Conservation (phyloP, 164 flowering plant genomes). For the Cinnamomum chago region DNA sequence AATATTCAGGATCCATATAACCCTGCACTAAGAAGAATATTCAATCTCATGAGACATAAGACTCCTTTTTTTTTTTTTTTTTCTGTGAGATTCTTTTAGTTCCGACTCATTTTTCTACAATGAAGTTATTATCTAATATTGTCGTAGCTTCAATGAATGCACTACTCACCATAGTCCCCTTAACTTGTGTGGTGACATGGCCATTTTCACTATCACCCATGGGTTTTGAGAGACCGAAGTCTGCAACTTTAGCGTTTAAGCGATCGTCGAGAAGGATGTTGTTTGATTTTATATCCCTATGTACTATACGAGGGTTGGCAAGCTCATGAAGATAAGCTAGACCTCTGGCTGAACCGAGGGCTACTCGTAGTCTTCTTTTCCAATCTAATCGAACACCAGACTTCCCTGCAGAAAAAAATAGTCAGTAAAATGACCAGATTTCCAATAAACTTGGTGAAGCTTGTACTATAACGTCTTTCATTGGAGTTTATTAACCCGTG, state of each 20-base stretch:
- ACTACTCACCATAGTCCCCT: constrained; percentile 35
- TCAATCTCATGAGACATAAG: not conserved
- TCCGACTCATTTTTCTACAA: not conserved
- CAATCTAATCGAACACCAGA: constrained; percentile 32
- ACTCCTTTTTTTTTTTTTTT: too few species aligned
- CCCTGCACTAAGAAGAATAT: constrained; percentile 21
- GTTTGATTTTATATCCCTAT: constrained; percentile 39
- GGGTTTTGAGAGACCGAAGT: constrained; percentile 40
- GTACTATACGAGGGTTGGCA: constrained; percentile 41
- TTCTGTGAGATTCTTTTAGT: not conserved
- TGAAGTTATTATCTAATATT: not conserved
- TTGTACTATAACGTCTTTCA: not conserved
- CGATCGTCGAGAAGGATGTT: constrained; percentile 36
- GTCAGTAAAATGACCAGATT: not conserved
- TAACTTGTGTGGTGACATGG: constrained; percentile 39
- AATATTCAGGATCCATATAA: constrained; percentile 73
- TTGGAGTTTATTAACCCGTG: not conserved
- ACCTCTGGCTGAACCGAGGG: constrained; percentile 45
- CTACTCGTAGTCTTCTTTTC: constrained; percentile 32
- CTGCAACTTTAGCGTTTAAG: constrained; percentile 40
- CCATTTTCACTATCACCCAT: constrained; percentile 19
- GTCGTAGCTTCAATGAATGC: not conserved
- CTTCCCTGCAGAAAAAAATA: constrained; percentile 23
- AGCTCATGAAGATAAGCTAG: constrained; percentile 39
- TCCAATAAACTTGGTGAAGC: not conserved